phyloP scores from a whole-genome alignment of 2,329 filamentous ascomycete species.

The Acrodontium crateriforme region DNA sequence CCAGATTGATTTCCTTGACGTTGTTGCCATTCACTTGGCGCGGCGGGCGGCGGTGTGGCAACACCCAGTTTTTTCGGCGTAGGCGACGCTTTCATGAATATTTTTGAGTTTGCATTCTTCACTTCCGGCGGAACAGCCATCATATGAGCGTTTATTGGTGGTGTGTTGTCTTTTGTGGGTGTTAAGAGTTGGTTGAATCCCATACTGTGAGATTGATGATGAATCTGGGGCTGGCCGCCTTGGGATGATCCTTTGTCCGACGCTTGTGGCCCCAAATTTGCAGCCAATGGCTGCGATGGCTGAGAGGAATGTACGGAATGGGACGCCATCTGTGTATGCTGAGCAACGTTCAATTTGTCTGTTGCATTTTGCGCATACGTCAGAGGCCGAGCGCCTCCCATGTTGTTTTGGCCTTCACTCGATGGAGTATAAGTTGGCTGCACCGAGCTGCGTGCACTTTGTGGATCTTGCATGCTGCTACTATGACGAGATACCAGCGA shows the following conservation, averaged over 20 bases:
- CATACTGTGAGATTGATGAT: constrained; percentile 17
- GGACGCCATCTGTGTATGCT: too few species aligned
- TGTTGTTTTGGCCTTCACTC: too few species aligned
- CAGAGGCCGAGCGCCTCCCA: too few species aligned
- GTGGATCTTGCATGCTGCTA: constrained; percentile 18
- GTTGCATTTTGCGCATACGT: too few species aligned
- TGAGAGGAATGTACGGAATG: too few species aligned
- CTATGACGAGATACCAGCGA: constrained; percentile 19
- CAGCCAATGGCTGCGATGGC: too few species aligned
- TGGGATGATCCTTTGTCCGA: too few species aligned
- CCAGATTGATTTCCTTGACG: constrained; percentile 4
- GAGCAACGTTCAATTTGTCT: too few species aligned
- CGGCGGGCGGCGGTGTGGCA: constrained; percentile 1
- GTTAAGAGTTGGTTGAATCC: constrained; percentile 18
- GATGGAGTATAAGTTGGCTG: too few species aligned
- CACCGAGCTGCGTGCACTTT: constrained; percentile 13
- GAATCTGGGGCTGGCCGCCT: constrained; percentile 7
- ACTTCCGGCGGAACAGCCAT: not conserved
- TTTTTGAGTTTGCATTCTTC: constrained; percentile 1
- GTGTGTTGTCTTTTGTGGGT: constrained; percentile 10
- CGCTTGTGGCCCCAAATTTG: too few species aligned
- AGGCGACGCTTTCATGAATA: constrained; percentile 4
- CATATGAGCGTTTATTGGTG: constrained; percentile 3
- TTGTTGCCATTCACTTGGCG: constrained; percentile 2
- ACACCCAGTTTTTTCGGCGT: constrained; percentile 4